A percentile compares a stretch with the other conserved stretches of the same genome.
These are phyloP conservation scores for Ceratocystiopsis brevicomis DNA, from an alignment of 2,329 filamentous ascomycete genomes.

Conservation along the genomic window DNA sequence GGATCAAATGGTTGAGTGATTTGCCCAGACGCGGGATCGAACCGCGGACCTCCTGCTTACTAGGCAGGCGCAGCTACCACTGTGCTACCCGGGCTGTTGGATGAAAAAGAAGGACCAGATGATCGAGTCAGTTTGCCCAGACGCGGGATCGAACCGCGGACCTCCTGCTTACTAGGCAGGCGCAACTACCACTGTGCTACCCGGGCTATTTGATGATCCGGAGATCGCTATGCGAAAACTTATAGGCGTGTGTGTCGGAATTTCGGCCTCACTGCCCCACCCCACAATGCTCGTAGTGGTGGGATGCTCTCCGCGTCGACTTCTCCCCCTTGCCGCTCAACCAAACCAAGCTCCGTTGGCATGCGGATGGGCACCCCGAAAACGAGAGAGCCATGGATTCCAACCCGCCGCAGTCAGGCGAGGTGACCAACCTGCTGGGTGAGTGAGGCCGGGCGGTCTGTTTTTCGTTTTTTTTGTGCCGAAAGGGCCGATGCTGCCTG, in stretches of 20 bases:
- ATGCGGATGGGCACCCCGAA: too few species aligned
- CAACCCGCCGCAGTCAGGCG: neutral
- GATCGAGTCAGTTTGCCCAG: too few species aligned
- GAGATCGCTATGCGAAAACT: too few species aligned
- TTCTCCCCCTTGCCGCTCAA: too few species aligned
- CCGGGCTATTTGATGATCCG: constrained; percentile 6
- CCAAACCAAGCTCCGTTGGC: too few species aligned
- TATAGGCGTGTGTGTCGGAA: too few species aligned
- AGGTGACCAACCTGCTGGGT: constrained; percentile 6
- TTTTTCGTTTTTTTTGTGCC: neutral
- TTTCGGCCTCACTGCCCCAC: too few species aligned
- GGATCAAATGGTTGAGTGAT: neutral
- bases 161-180: constrained; percentile 9
- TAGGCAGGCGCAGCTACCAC: constrained; percentile 9
- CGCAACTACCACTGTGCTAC: constrained; percentile 9
- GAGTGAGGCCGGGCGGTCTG: neutral
- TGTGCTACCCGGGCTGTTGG: constrained; percentile 7
- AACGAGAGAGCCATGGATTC: constrained; percentile 1
- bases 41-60: constrained; percentile 9
- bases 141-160: constrained; percentile 9
- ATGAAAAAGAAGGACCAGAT: too few species aligned
- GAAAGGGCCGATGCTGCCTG: too few species aligned
- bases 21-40: constrained; percentile 9
- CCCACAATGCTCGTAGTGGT: too few species aligned
- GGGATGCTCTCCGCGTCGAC: too few species aligned